Evolutionary conservation across 345 rosid genomes (phyloP).

Genomic region (Populus tremula): DNA sequence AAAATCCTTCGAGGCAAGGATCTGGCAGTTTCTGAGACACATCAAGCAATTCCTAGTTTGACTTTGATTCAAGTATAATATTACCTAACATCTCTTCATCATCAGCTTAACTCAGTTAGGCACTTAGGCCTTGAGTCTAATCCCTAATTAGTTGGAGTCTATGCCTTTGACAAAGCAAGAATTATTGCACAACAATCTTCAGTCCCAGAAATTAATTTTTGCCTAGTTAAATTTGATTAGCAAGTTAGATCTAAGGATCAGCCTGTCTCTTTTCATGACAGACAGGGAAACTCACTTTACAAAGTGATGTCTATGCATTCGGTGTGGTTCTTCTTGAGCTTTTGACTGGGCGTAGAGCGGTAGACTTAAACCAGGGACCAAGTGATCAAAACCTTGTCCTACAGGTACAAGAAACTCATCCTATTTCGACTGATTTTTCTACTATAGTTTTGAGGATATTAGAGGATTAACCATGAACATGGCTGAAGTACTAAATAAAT

Average conservation of each 20-base stretch:
- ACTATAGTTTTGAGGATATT: slow-evolving; percentile 14
- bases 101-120: not conserved
- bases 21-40: not conserved
- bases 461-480: slow-evolving; percentile 1
- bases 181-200: not conserved
- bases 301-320: slow-evolving; percentile 95
- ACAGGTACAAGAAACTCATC: slow-evolving; percentile 51
- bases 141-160: not conserved
- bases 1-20: not conserved
- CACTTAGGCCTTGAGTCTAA: not conserved
- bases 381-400: slow-evolving; percentile 88
- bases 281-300: slow-evolving; percentile 96
- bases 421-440: not conserved
- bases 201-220: slow-evolving; percentile 1
- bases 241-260: slow-evolving; percentile 4
- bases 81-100: not conserved
- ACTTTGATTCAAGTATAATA: not conserved
- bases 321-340: slow-evolving; percentile 96
- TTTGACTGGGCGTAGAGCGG: slow-evolving; percentile 91
- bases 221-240: not conserved
- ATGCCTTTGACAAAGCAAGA: not conserved
- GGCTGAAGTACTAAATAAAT: slow-evolving; percentile 13
- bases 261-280: slow-evolving; percentile 26
- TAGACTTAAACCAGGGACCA: slow-evolving; percentile 81
- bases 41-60: not conserved